Base-by-base conservation (phyloP, 257 asterid genomes). In the Lantana camara region DNA sequence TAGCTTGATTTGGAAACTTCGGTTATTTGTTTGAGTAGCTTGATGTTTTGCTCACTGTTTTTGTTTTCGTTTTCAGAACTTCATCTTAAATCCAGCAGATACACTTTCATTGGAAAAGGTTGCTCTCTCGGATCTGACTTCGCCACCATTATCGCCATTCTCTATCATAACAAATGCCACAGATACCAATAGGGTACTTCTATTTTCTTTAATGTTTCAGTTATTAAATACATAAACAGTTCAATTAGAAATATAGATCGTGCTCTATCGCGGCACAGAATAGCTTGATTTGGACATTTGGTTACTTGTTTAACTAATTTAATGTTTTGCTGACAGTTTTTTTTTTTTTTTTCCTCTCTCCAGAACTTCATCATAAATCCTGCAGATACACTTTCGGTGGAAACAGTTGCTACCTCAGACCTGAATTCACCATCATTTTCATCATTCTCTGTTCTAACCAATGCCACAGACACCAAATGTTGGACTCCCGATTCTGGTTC, bases 1-100 rank as follows among this genome's bases (percentile, higher is more conserved):
- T 57, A 27, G 51, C 23, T 30, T 19, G 40, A 5, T 24, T 54
- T 24, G 9, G 57, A 30, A 2, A n/a, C n/a, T 22, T 38, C 16
- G 37, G 24, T 61, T 37, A 29, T 53, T 47, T 54, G 67, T 56
- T 16, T 44, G 19, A 41, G 32, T 66, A 7, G 38, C 16, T 65
- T 23, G 9, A 22, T 24, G 15, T 35, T 21, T 65, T 51, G 15
- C 22, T n/a, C 21, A 50, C 38, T 37, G 62, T 19, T 11, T 53
- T 23, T 42, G 57, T 41, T 67, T 27, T 44, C n/a, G n/a, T n/a
- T n/a, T n/a, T n/a, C 85, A 79, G 90, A 75, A 68, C 58, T 69
- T 40, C 15, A 38, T 72, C 54, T 52, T 53, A 40, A 60, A 61
- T 68, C 66, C 74, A 49, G 81, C 19, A 29, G 66, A 63, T 22